A percentile compares a stretch with the other conserved stretches of the same genome.
These are phyloP conservation scores for Mollisiaceae sp. DNA, from an alignment of 2,329 filamentous ascomycete genomes.

Conservation along the genomic window DNA sequence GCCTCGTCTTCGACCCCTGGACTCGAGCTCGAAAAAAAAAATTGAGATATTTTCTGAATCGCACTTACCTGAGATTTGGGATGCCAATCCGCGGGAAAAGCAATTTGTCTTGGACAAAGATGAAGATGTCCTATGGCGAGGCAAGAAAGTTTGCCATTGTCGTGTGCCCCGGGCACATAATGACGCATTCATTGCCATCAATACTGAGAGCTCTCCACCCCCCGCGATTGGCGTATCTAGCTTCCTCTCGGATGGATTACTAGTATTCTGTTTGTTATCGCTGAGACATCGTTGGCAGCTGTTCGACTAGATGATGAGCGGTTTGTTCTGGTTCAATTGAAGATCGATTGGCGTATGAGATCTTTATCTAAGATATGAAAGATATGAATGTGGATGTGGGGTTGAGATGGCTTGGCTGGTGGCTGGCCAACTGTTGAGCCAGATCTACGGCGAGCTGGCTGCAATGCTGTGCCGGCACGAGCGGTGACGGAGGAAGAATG, in stretches of 20 bases:
- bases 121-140: slow-evolving; percentile 11
- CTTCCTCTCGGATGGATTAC: not conserved
- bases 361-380: slow-evolving; percentile 4
- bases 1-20: not conserved
- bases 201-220: not conserved
- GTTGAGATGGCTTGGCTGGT: slow-evolving; percentile 3
- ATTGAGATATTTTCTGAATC: slow-evolving; percentile 9
- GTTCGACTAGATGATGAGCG: not conserved
- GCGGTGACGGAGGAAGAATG: slow-evolving; percentile 6
- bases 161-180: slow-evolving; percentile 20
- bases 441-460: not conserved
- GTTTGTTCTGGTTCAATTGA: slow-evolving; percentile 9
- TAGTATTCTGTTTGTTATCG: slow-evolving; percentile 9
- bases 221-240: slow-evolving; percentile 6
- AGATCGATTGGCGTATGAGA: slow-evolving; percentile 2
- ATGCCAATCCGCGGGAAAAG: slow-evolving; percentile 28
- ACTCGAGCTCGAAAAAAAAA: slow-evolving; percentile 2
- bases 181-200: slow-evolving; percentile 27
- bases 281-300: slow-evolving; percentile 10
- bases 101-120: slow-evolving; percentile 19
- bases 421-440: not conserved
- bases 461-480: not conserved
- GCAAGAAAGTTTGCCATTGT: slow-evolving; percentile 15
- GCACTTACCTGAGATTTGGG: slow-evolving; percentile 32
- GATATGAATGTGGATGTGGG: not conserved